phyloP scores from a whole-genome alignment of 2,329 filamentous ascomycete genomes.

The Diaporthe caulivora region DNA sequence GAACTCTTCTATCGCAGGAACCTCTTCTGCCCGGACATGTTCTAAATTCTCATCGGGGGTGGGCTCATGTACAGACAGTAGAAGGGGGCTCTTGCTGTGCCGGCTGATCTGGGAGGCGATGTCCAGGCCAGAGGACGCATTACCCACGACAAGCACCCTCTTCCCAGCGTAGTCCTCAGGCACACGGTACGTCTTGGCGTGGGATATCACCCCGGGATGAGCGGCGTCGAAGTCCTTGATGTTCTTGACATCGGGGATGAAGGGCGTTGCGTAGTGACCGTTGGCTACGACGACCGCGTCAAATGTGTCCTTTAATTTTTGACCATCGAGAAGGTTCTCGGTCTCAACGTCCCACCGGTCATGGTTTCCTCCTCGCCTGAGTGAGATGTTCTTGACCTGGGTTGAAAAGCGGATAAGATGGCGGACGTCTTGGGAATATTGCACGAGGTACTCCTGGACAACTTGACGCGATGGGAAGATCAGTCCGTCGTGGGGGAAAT shows the following conservation, averaged over 20 bases:
- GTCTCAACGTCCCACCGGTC: slow-evolving; percentile 68
- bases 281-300: slow-evolving; percentile 83
- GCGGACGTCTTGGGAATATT: slow-evolving; percentile 77
- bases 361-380: slow-evolving; percentile 48
- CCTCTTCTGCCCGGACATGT: slow-evolving; percentile 62
- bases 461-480: slow-evolving; percentile 80
- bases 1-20: slow-evolving; percentile 70
- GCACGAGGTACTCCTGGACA: slow-evolving; percentile 80
- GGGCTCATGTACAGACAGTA: slow-evolving; percentile 72
- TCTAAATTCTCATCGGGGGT: slow-evolving; percentile 59
- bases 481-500: slow-evolving; percentile 73
- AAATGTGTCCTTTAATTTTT: slow-evolving; percentile 60
- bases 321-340: slow-evolving; percentile 28
- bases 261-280: slow-evolving; percentile 80
- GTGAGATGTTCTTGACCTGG: slow-evolving; percentile 73
- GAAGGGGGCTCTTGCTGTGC: slow-evolving; percentile 69
- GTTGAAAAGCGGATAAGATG: slow-evolving; percentile 77
- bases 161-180: slow-evolving; percentile 73
- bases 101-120: slow-evolving; percentile 81
- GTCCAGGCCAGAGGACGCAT: slow-evolving; percentile 86
- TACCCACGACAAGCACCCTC: slow-evolving; percentile 87
- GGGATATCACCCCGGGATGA: slow-evolving; percentile 73
- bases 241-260: slow-evolving; percentile 72
- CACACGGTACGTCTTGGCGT: slow-evolving; percentile 84
- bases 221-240: slow-evolving; percentile 69